These are phyloP conservation scores for Limnomonas spitsbergensis DNA, from an alignment of 139 green algal genomes.

Conservation along the genomic window DNA sequence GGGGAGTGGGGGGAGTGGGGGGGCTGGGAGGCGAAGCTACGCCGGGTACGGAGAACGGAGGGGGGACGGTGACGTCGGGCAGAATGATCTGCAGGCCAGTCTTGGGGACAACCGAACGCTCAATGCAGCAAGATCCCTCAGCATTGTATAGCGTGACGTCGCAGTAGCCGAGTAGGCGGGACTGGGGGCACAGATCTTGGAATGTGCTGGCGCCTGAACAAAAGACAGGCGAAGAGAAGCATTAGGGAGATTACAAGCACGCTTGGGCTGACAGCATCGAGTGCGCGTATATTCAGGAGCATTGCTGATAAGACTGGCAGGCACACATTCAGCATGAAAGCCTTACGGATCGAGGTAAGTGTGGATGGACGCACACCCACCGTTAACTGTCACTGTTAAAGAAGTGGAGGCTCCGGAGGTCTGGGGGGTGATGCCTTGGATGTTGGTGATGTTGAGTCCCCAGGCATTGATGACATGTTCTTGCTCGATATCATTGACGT, in stretches of 20 bases:
- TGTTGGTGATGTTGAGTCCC: not conserved
- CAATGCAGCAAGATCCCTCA: slow-evolving; percentile 30
- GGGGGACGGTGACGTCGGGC: not conserved
- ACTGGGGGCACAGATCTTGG: slow-evolving; percentile 21
- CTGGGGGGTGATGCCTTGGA: not conserved
- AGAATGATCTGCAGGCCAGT: slow-evolving; percentile 4
- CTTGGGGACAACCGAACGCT: slow-evolving; percentile 20
- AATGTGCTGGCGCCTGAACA: not conserved
- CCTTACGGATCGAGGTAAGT: too few species aligned
- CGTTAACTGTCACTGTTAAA: too few species aligned
- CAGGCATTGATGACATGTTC: not conserved
- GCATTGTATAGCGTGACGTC: slow-evolving; percentile 37
- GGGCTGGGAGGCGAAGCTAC: not conserved
- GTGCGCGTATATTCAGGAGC: not conserved
- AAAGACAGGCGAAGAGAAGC: not conserved
- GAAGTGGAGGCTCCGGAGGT: too few species aligned
- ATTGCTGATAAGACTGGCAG: not conserved
- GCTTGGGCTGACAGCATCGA: not conserved
- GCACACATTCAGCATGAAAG: not conserved
- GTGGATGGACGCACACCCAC: too few species aligned
- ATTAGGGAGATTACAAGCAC: not conserved
- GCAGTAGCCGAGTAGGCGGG: slow-evolving; percentile 24
- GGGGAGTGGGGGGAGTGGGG: not conserved
- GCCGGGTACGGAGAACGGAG: not conserved
- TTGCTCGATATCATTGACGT: not conserved